Evolutionary conservation across 2,329 filamentous ascomycete genomes (phyloP).

Genomic region (Rutstroemia sp.): DNA sequence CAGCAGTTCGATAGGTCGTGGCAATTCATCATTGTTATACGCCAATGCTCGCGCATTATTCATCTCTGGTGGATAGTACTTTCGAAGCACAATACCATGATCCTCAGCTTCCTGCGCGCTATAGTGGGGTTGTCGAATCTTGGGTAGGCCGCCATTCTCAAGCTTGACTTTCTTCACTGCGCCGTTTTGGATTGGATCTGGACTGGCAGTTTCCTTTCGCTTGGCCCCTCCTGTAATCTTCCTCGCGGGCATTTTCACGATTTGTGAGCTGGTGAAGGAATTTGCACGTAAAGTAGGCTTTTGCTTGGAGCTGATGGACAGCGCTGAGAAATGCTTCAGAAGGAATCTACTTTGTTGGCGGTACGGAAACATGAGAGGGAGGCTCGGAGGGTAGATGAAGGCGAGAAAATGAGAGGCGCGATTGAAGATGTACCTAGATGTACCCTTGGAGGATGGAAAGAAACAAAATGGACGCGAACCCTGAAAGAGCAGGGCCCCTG

Average conservation of each 20-base stretch:
- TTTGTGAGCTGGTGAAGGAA: neutral
- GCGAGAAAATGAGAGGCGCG: too few relatives aligned
- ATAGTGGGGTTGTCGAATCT: slow-evolving; percentile 21
- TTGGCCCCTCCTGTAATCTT: slow-evolving; percentile 13
- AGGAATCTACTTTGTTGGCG: too few relatives aligned
- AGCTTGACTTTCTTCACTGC: slow-evolving; percentile 20
- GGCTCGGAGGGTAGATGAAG: too few relatives aligned
- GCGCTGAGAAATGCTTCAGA: too few relatives aligned
- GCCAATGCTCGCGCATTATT: slow-evolving; percentile 67
- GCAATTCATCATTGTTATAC: slow-evolving; percentile 63
- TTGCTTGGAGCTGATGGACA: too few relatives aligned
- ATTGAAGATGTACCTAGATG: too few relatives aligned
- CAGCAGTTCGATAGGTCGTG: slow-evolving; percentile 66
- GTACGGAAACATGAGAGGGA: too few relatives aligned
- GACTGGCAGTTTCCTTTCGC: slow-evolving; percentile 19
- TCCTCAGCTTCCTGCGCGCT: slow-evolving; percentile 35
- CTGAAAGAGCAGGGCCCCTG: too few relatives aligned
- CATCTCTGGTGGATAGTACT: slow-evolving; percentile 84
- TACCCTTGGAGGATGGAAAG: too few relatives aligned
- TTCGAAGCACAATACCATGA: slow-evolving; percentile 58
- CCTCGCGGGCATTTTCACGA: neutral
- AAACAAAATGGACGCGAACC: too few relatives aligned
- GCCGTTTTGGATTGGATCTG: slow-evolving; percentile 8
- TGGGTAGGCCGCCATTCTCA: slow-evolving; percentile 11
- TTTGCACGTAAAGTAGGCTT: too few relatives aligned